phyloP scores from a whole-genome alignment of 352 stramenopile genomes.

The Pythium rhizo-oryzae region DNA sequence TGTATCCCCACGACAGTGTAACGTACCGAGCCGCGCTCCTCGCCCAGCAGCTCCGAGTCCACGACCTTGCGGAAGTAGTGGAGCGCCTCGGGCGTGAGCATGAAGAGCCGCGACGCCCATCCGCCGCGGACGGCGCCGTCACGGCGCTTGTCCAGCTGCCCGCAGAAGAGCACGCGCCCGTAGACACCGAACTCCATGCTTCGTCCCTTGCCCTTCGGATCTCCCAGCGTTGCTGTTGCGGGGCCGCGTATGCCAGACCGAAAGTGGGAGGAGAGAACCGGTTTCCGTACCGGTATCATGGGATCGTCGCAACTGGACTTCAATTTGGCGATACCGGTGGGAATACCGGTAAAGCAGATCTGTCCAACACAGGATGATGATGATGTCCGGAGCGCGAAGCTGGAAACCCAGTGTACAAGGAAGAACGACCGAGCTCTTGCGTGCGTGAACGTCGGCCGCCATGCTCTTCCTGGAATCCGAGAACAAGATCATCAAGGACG shows the following conservation, averaged over 20 bases:
- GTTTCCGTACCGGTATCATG: conserved; percentile 13
- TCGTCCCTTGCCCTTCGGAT: not conserved
- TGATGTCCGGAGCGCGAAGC: conserved; percentile 16
- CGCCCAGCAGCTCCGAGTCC: conserved; percentile 74
- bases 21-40: conserved; percentile 72
- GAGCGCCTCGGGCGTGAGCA: conserved; percentile 75
- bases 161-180: conserved; percentile 73
- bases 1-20: not conserved
- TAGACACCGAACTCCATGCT: conserved; percentile 70
- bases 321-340: conserved; percentile 27
- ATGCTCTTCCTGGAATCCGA: conserved; percentile 88
- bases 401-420: not conserved
- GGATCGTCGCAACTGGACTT: conserved; percentile 26
- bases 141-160: conserved; percentile 74
- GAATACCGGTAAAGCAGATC: conserved; percentile 29
- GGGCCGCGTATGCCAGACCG: not conserved
- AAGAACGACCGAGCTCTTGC: no score
- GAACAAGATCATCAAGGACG: conserved; percentile 90
- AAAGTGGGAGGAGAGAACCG: conserved; percentile 11
- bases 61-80: conserved; percentile 82
- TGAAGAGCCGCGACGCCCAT: conserved; percentile 80
- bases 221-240: not conserved
- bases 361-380: conserved; percentile 25
- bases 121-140: conserved; percentile 72
- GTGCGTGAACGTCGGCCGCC: not conserved